phyloP scores from a whole-genome alignment of 2,329 filamentous ascomycete species.

The Leptographium radiaticola region DNA sequence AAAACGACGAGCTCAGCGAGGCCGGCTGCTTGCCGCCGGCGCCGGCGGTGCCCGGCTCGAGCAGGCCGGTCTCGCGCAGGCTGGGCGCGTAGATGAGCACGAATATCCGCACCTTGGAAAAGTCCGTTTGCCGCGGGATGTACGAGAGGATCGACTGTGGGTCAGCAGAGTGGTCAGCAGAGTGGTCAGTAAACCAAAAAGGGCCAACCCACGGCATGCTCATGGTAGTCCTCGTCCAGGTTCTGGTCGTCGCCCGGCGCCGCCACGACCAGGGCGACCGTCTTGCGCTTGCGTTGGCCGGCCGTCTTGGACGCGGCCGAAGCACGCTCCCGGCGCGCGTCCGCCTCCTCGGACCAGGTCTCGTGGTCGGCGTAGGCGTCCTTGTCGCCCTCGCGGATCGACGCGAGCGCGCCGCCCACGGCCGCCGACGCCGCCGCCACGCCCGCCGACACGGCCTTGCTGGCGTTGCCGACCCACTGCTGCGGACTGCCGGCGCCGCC shows the following conservation, averaged over 20 bases:
- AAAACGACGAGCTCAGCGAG: slow-evolving; percentile 71
- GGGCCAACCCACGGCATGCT: slow-evolving; percentile 60
- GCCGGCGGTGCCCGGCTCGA: slow-evolving; percentile 32
- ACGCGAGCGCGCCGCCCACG: slow-evolving; percentile 68
- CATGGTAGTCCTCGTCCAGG: slow-evolving; percentile 50
- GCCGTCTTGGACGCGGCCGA: background rate
- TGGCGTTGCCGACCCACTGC: slow-evolving; percentile 74
- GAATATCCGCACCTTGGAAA: slow-evolving; percentile 63
- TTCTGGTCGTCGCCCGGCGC: slow-evolving; percentile 53
- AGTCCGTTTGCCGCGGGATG: slow-evolving; percentile 66
- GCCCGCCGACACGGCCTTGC: slow-evolving; percentile 67
- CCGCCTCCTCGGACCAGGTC: slow-evolving; percentile 84
- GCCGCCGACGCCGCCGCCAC: slow-evolving; percentile 72
- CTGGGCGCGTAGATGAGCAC: slow-evolving; percentile 80
- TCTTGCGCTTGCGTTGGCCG: slow-evolving; percentile 44
- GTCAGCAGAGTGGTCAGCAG: background rate
- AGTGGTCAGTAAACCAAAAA: background rate
- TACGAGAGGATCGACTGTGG: slow-evolving; percentile 75
- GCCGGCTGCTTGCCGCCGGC: slow-evolving; percentile 30
- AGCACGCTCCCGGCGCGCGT: slow-evolving; percentile 38
- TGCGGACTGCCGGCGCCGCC: slow-evolving; percentile 75
- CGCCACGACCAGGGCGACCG: slow-evolving; percentile 78
- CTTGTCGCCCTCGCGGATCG: slow-evolving; percentile 74
- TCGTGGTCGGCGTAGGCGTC: slow-evolving; percentile 74
- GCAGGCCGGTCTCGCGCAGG: slow-evolving; percentile 49